Conservation (phyloP, 2,329 filamentous ascomycete genomes). For the Neopestalotiopsis sp. region DNA sequence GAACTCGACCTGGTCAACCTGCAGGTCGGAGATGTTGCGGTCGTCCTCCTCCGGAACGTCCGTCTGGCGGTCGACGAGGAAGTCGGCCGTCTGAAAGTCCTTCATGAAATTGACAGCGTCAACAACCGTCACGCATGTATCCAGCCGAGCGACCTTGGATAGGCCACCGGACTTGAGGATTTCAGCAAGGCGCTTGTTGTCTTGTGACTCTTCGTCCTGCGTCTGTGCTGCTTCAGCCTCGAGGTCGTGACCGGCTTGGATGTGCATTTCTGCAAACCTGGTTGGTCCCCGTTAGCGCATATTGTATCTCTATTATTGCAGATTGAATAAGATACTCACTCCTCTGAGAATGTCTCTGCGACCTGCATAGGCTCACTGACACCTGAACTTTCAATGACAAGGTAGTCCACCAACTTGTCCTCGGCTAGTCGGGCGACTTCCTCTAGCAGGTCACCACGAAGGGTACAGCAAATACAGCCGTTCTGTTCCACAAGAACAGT, state of each 20-base stretch:
- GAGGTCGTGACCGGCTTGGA: conserved; percentile 31
- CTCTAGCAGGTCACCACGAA: conserved; percentile 72
- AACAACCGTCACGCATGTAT: conserved; percentile 75
- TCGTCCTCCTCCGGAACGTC: conserved; percentile 72
- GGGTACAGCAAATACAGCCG: conserved; percentile 78
- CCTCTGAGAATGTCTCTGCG: conserved; percentile 66
- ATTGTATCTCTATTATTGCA: conserved; percentile 53
- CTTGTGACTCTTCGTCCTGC: conserved; percentile 25
- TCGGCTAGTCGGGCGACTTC: conserved; percentile 70
- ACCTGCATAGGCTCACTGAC: conserved; percentile 78
- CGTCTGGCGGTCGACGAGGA: conserved; percentile 59
- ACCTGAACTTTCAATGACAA: conserved; percentile 73
- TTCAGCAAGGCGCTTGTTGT: conserved; percentile 31
- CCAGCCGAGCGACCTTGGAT: conserved; percentile 68
- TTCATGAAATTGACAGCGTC: conserved; percentile 75
- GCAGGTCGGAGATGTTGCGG: conserved; percentile 74
- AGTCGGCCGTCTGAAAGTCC: conserved; percentile 73
- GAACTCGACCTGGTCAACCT: conserved; percentile 81
- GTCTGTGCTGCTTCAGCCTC: conserved; percentile 27
- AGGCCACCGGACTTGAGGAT: conserved; percentile 59
- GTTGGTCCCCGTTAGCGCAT: conserved; percentile 46
- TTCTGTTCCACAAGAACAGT: conserved; percentile 43
- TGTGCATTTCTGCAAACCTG: conserved; percentile 36
- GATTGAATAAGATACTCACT: conserved; percentile 1
- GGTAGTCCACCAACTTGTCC: conserved; percentile 69